Percentiles rank a stretch among this genome's conserved stretches.
phyloP scores from a whole-genome alignment of 2,329 filamentous ascomycete genomes.

The Whalleya microplaca region DNA sequence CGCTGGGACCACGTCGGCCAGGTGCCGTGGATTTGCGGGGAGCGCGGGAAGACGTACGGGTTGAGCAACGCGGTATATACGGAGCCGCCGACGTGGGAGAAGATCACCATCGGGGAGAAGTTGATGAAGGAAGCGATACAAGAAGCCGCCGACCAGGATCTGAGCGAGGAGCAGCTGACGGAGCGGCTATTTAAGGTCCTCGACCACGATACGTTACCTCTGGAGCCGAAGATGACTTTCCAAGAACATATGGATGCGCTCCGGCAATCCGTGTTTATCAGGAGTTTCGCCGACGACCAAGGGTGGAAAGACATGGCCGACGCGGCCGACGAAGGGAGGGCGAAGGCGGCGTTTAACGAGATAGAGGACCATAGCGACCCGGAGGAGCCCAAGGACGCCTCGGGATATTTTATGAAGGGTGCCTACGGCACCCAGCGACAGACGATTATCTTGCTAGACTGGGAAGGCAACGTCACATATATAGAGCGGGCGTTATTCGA shows the following conservation, averaged over 20 bases:
- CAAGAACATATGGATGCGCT: slow-evolving; percentile 58
- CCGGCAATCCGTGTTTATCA: slow-evolving; percentile 65
- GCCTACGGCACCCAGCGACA: slow-evolving; percentile 69
- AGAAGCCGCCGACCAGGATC: slow-evolving; percentile 41
- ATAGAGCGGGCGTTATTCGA: slow-evolving; percentile 65
- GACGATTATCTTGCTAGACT: slow-evolving; percentile 64
- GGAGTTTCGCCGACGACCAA: slow-evolving; percentile 55
- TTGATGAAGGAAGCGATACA: slow-evolving; percentile 49
- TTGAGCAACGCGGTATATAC: slow-evolving; percentile 66
- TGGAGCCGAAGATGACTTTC: slow-evolving; percentile 48
- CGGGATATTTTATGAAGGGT: slow-evolving; percentile 56
- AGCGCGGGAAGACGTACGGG: slow-evolving; percentile 57
- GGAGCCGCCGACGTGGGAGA: slow-evolving; percentile 61
- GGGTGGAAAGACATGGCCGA: slow-evolving; percentile 50
- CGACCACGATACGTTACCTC: slow-evolving; percentile 60
- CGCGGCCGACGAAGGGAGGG: slow-evolving; percentile 43
- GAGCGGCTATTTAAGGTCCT: slow-evolving; percentile 57
- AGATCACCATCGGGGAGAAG: slow-evolving; percentile 57
- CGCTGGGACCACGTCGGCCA: slow-evolving; percentile 55
- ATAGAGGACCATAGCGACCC: slow-evolving; percentile 42
- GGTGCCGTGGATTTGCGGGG: slow-evolving; percentile 61
- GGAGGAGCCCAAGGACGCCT: slow-evolving; percentile 42
- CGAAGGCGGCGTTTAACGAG: slow-evolving; percentile 42
- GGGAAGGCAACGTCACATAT: slow-evolving; percentile 64
- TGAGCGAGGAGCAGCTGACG: slow-evolving; percentile 53